Percentiles rank a stretch among this genome's conserved stretches.
Conservation (phyloP, 1,139 yeast genomes). For the Magnusiomyces clavatus region DNA sequence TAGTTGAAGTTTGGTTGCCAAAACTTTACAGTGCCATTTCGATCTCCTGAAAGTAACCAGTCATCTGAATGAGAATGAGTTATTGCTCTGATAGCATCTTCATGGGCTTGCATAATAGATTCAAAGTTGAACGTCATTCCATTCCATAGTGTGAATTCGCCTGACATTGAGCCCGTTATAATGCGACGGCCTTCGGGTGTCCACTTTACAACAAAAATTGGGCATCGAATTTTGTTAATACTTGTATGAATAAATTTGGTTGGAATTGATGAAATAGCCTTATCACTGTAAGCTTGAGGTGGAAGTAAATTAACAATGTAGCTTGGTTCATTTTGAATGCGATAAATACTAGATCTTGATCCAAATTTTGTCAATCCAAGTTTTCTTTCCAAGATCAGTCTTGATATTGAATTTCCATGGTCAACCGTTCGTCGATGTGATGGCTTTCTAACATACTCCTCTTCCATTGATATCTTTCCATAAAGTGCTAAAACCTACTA, state of each 20-base stretch:
- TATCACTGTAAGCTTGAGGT: slow-evolving; percentile 51
- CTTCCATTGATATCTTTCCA: slow-evolving; percentile 14
- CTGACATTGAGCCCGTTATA: slow-evolving; percentile 84
- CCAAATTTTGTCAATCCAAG: slow-evolving; percentile 29
- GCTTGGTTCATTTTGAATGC: slow-evolving; percentile 69
- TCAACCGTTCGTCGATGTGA: slow-evolving; percentile 80
- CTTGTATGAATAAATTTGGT: slow-evolving; percentile 86
- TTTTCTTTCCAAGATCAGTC: slow-evolving; percentile 57
- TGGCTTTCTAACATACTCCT: slow-evolving; percentile 32
- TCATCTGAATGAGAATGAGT: slow-evolving; percentile 86
- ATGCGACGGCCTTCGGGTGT: slow-evolving; percentile 94
- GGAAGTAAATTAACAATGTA: slow-evolving; percentile 69
- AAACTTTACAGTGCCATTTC: slow-evolving; percentile 81
- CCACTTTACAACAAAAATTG: slow-evolving; percentile 87
- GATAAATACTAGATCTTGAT: slow-evolving; percentile 23
- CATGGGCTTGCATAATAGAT: slow-evolving; percentile 98
- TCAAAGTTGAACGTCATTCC: slow-evolving; percentile 94
- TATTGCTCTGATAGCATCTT: slow-evolving; percentile 72
- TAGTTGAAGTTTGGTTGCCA: slow-evolving; percentile 99
- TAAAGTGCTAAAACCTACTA: too few species aligned
- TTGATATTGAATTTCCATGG: slow-evolving; percentile 76
- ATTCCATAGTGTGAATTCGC: slow-evolving; percentile 96
- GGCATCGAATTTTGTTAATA: slow-evolving; percentile 85
- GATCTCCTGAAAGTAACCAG: slow-evolving; percentile 92
- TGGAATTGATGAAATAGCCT: slow-evolving; percentile 38